Percentiles rank a stretch among this genome's conserved stretches.
phyloP scores from a whole-genome alignment of 257 asterid genomes.

The Buddleja alternifolia region DNA sequence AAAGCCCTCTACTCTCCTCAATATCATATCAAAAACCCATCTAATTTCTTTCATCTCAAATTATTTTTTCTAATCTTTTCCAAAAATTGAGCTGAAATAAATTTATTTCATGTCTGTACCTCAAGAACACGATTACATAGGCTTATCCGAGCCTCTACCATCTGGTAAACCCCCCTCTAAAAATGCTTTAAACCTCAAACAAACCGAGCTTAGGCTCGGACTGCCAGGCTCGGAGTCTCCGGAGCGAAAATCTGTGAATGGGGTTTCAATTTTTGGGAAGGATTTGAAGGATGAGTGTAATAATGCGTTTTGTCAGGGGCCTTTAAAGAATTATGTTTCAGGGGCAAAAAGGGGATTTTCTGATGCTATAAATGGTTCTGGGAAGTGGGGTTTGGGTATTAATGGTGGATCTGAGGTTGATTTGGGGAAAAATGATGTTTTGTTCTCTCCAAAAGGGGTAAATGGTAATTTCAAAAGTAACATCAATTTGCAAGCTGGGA shows the following conservation, averaged over 20 bases:
- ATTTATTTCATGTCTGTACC: constrained; percentile 55
- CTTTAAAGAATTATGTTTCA: constrained; percentile 45
- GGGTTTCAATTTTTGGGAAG: constrained; percentile 59
- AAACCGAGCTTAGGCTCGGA: constrained; percentile 87
- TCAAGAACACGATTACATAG: constrained; percentile 68
- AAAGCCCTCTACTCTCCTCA: constrained; percentile 19
- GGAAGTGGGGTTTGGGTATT: constrained; percentile 65
- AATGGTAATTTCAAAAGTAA: constrained; percentile 18
- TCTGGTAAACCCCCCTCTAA: too few species aligned
- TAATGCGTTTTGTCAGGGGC: constrained; percentile 36
- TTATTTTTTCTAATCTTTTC: constrained; percentile 5
- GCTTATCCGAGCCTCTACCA: constrained; percentile 60
- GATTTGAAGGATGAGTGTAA: constrained; percentile 52
- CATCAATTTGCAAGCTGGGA: constrained; percentile 25
- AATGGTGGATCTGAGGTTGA: constrained; percentile 63
- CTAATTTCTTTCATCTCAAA: constrained; percentile 32
- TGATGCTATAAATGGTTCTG: constrained; percentile 75
- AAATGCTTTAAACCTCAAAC: constrained; percentile 48
- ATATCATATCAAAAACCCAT: constrained; percentile 21
- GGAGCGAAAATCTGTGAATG: constrained; percentile 46
- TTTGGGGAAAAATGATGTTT: constrained; percentile 36
- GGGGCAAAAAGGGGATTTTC: constrained; percentile 78
- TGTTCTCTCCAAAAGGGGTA: constrained; percentile 40
- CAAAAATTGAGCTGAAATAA: background rate
- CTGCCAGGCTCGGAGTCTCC: constrained; percentile 75